Conservation (phyloP, 768 basidiomycete genomes). For the Termitomyces sp. region DNA sequence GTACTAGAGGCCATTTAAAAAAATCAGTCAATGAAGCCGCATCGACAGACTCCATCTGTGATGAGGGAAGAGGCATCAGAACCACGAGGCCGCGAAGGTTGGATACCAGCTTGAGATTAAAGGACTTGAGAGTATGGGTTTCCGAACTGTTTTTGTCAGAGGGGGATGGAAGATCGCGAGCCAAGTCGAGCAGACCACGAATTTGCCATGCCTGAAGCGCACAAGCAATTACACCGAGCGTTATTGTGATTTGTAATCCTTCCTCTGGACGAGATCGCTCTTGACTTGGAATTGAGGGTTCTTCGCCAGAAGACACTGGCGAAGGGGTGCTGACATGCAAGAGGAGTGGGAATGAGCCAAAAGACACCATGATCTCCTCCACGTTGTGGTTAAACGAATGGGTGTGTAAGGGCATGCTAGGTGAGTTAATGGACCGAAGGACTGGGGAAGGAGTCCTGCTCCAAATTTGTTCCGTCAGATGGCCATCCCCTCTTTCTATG, state of each 20-base stretch:
- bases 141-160: slow-evolving; percentile 2
- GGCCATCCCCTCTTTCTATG: background rate
- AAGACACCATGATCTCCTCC: slow-evolving; percentile 53
- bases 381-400: slow-evolving; percentile 6
- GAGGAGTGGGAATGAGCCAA: slow-evolving; percentile 60
- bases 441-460: slow-evolving; percentile 15
- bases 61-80: slow-evolving; percentile 41
- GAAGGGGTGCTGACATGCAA: slow-evolving; percentile 51
- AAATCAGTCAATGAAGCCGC: slow-evolving; percentile 28
- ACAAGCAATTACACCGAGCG: slow-evolving; percentile 50
- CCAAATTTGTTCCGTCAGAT: background rate
- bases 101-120: background rate
- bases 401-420: slow-evolving; percentile 1
- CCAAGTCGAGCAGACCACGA: slow-evolving; percentile 40
- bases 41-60: slow-evolving; percentile 11
- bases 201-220: slow-evolving; percentile 57
- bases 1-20: slow-evolving; percentile 57
- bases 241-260: slow-evolving; percentile 35
- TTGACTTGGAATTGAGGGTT: background rate
- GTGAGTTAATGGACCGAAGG: background rate
- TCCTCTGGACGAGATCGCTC: slow-evolving; percentile 20
- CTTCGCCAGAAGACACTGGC: slow-evolving; percentile 10
- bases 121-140: background rate
- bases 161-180: slow-evolving; percentile 27
- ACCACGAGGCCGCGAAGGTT: slow-evolving; percentile 40